phyloP scores from a whole-genome alignment of 2,329 filamentous ascomycete species.

The Raffaelea albimanens region DNA sequence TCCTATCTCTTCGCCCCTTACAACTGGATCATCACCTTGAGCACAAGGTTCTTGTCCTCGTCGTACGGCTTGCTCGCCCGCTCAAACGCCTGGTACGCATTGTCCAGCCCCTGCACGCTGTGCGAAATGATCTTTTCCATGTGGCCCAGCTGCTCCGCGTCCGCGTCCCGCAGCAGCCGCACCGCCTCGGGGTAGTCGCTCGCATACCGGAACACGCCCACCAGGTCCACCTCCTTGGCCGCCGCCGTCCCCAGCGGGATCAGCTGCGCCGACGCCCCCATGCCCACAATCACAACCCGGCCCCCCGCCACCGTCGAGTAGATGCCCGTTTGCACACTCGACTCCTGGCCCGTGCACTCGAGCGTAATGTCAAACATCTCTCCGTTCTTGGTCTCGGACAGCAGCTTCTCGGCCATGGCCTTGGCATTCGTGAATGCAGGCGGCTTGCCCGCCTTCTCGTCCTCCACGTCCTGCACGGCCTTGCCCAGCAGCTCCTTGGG shows the following conservation, averaged over 20 bases:
- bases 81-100: constrained; percentile 56
- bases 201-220: constrained; percentile 64
- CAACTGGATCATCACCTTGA: constrained; percentile 59
- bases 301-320: constrained; percentile 60
- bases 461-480: constrained; percentile 42
- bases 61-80: constrained; percentile 66
- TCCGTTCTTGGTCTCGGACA: constrained; percentile 32
- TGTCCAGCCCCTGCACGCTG: constrained; percentile 52
- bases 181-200: constrained; percentile 58
- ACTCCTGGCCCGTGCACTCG: constrained; percentile 72
- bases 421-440: constrained; percentile 31
- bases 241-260: constrained; percentile 60
- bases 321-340: constrained; percentile 65
- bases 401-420: constrained; percentile 21
- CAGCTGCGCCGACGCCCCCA: constrained; percentile 61
- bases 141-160: constrained; percentile 45
- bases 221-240: constrained; percentile 58
- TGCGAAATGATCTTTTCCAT: constrained; percentile 64
- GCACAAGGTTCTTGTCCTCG: constrained; percentile 56
- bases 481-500: constrained; percentile 37
- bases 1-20: background rate
- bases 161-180: constrained; percentile 37
- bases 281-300: constrained; percentile 60
- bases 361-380: constrained; percentile 57
- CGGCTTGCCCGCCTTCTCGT: constrained; percentile 32